Evolutionary conservation across 768 basidiomycete species (phyloP), one percentile per base, ranked within the genome.

Genomic region (Sarcodon aspratus): DNA sequence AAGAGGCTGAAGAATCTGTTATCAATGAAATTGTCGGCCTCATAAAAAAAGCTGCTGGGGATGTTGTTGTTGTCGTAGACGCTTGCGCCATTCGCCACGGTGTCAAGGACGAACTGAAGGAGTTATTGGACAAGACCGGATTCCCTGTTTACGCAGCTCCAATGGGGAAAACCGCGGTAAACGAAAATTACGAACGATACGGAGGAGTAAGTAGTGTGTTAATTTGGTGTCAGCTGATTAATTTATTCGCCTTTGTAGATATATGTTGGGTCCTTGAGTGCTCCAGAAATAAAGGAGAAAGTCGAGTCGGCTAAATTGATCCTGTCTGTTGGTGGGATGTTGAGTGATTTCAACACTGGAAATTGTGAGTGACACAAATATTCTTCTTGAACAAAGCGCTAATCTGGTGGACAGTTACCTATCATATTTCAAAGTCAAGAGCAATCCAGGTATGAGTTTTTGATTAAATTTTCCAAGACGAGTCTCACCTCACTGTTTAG

Each of bases 321-420:
- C 46, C 59, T 94, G 10, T 85, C 84, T 10, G 68, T 94, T 50
- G 87, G 88, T 4, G 64, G 68, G 1, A 66, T 88, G 45, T 78
- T 76, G 59, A 79, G 75, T 43, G 90, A 94, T 62, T 91, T 89
- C 70, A 94, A 94, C 63, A 88, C 86, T 1, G 91, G 89, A 33
- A 85, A 84, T 62, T 92, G 21, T 27, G 21, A 27, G 21, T 5
- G 5, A 27, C 5, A 27, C 21, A 27, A 27, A 27, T 3, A 27
- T 27, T 5, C 5, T 27, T 27, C 5, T 27, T 27, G 21, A 27
- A n/a, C n/a, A n/a, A n/a, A 2, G 21, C 21, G 21, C 21, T 27
- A 27, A 27, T 5, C 21, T 27, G 21, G 21, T 27, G 21, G 21
- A 27, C 21, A 27, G 21, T 90, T 64, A 83, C 84, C 0, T 89